Base-by-base conservation (phyloP, 108 stramenopile species). In the Skeletonema costatum region DNA sequence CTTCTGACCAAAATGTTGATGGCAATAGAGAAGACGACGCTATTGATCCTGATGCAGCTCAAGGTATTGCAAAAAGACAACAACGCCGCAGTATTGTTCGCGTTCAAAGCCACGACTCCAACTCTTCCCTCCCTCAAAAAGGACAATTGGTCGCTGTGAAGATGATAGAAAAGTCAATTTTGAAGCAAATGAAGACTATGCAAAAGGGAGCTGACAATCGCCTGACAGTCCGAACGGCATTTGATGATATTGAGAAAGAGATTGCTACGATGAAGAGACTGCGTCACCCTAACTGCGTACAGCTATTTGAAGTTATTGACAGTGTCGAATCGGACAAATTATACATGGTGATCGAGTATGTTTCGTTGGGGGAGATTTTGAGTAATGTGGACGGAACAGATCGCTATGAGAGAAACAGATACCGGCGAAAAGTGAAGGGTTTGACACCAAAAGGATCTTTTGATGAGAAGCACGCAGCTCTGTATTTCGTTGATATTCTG, bases 321-420 rank as follows among this genome's bases (percentile, higher is more conserved):
- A 90, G 88, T 48, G 89, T 90, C 32, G 90, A 93, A 48, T 83
- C 84, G 4, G 92, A 96, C 66, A 76, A 82, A 59, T 62, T 97
- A 7, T 93, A 93, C 80, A 91, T 97, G 90, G 92, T 97, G 0
- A 58, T 97, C 32, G 97, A 97, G 60, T 94, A 93, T 83, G 88
- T 96, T 72, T 90, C 88, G 0, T 74, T 92, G 42, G 97, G 97
- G 16, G 93, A 95, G 76, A 93, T 97, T 58, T 80, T 97, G 63
- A 93, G 86, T n/a, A 91, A 88, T 71, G 86, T 88, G 16, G 74
- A 84, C 50, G 87, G 84, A n/a, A 92, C 86, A 4, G 86, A 92
- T 74, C 80, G 86, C 19, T 82, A 88, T 69, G 76, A 65, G 51
- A 82, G 76, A 31, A 71, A 62, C 39, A 41, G 70, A 38, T 75